Percentiles rank a stretch among this genome's conserved stretches.
Evolutionary conservation across 1,284 basidiomycete genomes (phyloP).

Genomic region (Ceratobasidium sp.): DNA sequence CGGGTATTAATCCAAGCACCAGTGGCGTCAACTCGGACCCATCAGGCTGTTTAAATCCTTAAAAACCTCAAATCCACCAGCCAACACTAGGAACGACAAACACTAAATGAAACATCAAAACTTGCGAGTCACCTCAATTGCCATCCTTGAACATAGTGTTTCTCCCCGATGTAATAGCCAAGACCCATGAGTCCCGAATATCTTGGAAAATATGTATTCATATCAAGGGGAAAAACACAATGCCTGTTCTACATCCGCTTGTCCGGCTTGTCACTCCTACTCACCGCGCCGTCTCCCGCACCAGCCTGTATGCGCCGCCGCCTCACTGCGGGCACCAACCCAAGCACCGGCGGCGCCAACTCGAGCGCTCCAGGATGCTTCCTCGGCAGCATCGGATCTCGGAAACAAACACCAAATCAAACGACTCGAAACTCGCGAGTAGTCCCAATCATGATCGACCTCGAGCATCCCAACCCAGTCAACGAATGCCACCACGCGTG

Average conservation of each 20-base stretch:
- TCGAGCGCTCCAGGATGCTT: conserved; percentile 38
- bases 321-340: conserved; percentile 15
- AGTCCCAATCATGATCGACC: conserved; percentile 58
- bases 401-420: too few relatives aligned
- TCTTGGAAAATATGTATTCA: too few relatives aligned
- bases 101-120: too few relatives aligned
- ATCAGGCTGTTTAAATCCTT: too few relatives aligned
- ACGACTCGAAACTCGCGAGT: conserved; percentile 53
- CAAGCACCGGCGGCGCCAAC: conserved; percentile 11
- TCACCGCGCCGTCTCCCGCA: conserved; percentile 8
- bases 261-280: conserved; percentile 30
- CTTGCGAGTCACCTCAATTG: too few relatives aligned
- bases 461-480: conserved; percentile 62
- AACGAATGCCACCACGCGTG: conserved; percentile 65
- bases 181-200: too few relatives aligned
- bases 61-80: too few relatives aligned
- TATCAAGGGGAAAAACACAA: background rate
- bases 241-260: conserved; percentile 15
- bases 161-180: too few relatives aligned
- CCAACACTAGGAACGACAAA: too few relatives aligned
- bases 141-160: too few relatives aligned
- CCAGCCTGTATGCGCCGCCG: background rate
- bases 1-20: too few relatives aligned
- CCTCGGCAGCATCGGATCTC: conserved; percentile 30
- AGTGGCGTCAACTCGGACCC: too few relatives aligned